Base-by-base conservation (phyloP, 768 basidiomycete genomes). In the Hygrocybe punicea region DNA sequence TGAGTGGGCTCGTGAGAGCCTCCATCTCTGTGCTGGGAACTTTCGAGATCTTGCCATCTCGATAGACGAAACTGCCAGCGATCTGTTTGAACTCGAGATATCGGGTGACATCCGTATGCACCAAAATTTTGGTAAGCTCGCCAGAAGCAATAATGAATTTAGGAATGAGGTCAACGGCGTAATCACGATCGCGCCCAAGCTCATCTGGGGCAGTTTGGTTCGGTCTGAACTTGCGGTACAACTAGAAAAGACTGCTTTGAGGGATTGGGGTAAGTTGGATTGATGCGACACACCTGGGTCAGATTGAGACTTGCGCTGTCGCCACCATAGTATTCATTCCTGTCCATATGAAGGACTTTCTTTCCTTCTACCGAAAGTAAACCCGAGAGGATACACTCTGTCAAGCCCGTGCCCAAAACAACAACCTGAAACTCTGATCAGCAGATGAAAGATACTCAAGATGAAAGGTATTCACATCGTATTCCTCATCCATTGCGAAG, bases 41-140 rank as follows among this genome's bases (percentile, higher is more conserved):
- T 74, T 99, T 99, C 59, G 91, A 93, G 74, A 99, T 97, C 76
- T 74, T 90, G 51, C 94, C 93, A 72, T 98, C 96, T 53, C 96
- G 87, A 72, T 94, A 98, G 58, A 99, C 97, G 74, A 89, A 99
- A 69, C 91, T 94, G 53, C 96, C 97, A 0, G 97, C 93, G 74
- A 99, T 98, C 77, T 98, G 96, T 80, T 98, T 99, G 82, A 99
- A 99, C 71, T 98, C 97, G 67, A 99, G 87, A 75, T 99, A 99
- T 59, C 94, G 88, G 40, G 91, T 95, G 60, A 99, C 97, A 69
- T 99, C 94, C 62, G 97, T 98, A 78, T 98, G 95, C 40, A 99
- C 94, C 61, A 99, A 88, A 74, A 99, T 98, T 75, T 88, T 89
- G 53, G 95, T 97, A 68, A 99, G 87, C 73, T 98, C 95, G 55